Percentiles rank a stretch among this genome's conserved stretches.
Evolutionary conservation across 2,329 filamentous ascomycete genomes (phyloP).

Genomic region (Chaetomiaceae sp.): DNA sequence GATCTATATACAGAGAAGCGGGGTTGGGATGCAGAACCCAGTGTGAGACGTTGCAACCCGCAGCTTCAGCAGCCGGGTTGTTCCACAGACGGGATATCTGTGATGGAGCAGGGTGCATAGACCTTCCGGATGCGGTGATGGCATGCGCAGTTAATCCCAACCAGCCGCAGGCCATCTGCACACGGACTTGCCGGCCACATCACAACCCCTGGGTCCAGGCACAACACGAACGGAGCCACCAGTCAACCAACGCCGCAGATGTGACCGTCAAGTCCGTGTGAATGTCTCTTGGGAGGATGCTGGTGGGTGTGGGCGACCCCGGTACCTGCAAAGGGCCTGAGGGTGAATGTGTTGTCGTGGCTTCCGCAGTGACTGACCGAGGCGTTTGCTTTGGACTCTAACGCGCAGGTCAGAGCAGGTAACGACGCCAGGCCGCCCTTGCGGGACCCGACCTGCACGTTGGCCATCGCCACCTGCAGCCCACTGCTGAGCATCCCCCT

Average conservation of each 20-base stretch:
- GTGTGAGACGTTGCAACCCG: not conserved
- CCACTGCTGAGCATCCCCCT: not conserved
- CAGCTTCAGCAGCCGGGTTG: not conserved
- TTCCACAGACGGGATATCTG: not conserved
- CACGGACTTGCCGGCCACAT: not conserved
- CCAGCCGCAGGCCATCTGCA: not conserved
- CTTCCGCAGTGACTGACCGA: not conserved
- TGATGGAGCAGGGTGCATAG: not conserved
- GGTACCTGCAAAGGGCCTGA: not conserved
- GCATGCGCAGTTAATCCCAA: not conserved
- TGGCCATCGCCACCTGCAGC: conserved; percentile 1
- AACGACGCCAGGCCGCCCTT: not conserved
- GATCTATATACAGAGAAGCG: conserved; percentile 4
- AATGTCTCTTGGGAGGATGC: not conserved
- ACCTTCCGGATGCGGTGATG: conserved; percentile 5
- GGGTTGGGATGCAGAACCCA: not conserved
- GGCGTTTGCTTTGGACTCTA: not conserved
- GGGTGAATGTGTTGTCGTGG: not conserved
- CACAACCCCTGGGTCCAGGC: not conserved
- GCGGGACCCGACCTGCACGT: not conserved
- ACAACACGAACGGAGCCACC: not conserved
- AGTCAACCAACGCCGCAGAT: not conserved
- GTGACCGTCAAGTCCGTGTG: not conserved
- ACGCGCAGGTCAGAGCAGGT: not conserved
- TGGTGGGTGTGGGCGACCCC: not conserved